A percentile compares a stretch with the other conserved stretches of the same genome.
phyloP scores from a whole-genome alignment of 2,329 filamentous ascomycete genomes.

The Zymoseptoria pseudotritici region DNA sequence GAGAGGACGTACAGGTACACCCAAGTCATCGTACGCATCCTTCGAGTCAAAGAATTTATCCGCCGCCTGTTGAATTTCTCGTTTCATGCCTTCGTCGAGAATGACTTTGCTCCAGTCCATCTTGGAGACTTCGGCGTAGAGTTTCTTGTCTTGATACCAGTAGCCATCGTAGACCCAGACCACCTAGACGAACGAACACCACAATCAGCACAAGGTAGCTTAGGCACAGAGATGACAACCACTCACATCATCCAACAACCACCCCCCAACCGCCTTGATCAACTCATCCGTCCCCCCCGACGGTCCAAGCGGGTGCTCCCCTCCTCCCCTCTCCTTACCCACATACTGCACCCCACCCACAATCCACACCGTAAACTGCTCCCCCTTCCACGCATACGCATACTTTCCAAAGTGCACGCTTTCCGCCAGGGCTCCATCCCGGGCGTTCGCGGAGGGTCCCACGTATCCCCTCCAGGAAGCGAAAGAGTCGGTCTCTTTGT shows the following conservation, averaged over 20 bases:
- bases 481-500: slow-evolving; percentile 33
- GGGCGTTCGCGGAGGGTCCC: slow-evolving; percentile 20
- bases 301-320: slow-evolving; percentile 29
- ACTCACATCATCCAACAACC: slow-evolving; percentile 25
- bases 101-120: slow-evolving; percentile 42
- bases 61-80: slow-evolving; percentile 31
- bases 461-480: slow-evolving; percentile 33
- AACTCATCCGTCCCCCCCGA: slow-evolving; percentile 32
- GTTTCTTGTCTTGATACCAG: slow-evolving; percentile 34
- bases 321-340: slow-evolving; percentile 30
- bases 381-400: slow-evolving; percentile 31
- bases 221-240: too few species aligned
- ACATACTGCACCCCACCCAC: slow-evolving; percentile 35
- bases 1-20: slow-evolving; percentile 30
- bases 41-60: slow-evolving; percentile 36
- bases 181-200: slow-evolving; percentile 5
- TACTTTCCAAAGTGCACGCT: slow-evolving; percentile 35
- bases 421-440: slow-evolving; percentile 31
- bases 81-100: slow-evolving; percentile 38
- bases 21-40: slow-evolving; percentile 35
- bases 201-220: neutral
- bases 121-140: slow-evolving; percentile 36
- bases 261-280: slow-evolving; percentile 33
- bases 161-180: slow-evolving; percentile 40
- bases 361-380: slow-evolving; percentile 36